A percentile compares a stretch with the other conserved stretches of the same genome.
Conservation (phyloP, 2,329 filamentous ascomycete genomes). For the Didymella sp. region DNA sequence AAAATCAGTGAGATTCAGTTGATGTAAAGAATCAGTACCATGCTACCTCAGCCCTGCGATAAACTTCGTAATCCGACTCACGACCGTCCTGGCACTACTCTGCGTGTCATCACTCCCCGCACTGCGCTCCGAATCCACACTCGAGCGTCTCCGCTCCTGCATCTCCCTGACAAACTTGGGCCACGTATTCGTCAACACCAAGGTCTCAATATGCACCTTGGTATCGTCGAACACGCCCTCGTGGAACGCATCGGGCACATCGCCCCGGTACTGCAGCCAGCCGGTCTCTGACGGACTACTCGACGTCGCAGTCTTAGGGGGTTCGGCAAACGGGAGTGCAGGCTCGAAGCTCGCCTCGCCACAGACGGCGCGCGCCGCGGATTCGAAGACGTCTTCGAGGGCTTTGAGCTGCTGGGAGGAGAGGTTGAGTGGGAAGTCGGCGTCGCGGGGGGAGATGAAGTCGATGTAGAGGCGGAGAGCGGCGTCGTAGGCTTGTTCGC, state of each 20-base stretch:
- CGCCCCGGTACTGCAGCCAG: not conserved
- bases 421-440: slow-evolving; percentile 25
- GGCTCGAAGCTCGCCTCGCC: slow-evolving; percentile 8
- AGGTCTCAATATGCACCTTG: slow-evolving; percentile 16
- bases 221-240: slow-evolving; percentile 18
- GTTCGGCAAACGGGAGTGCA: slow-evolving; percentile 13
- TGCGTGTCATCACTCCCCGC: not conserved
- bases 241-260: slow-evolving; percentile 7
- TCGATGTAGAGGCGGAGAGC: slow-evolving; percentile 22
- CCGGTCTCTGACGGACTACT: not conserved
- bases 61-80: slow-evolving; percentile 8
- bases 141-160: slow-evolving; percentile 4
- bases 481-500: slow-evolving; percentile 16
- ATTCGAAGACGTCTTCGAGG: slow-evolving; percentile 20
- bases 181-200: slow-evolving; percentile 28
- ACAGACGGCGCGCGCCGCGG: slow-evolving; percentile 7
- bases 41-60: slow-evolving; percentile 2
- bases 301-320: not conserved
- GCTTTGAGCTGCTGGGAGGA: slow-evolving; percentile 16
- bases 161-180: slow-evolving; percentile 27
- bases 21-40: no score
- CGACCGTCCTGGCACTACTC: slow-evolving; percentile 6
- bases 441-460: slow-evolving; percentile 22
- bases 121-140: slow-evolving; percentile 17
- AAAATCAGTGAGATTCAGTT: no score